phyloP scores from a whole-genome alignment of 129 eudicot species.

The Helichrysum umbraculigerum region DNA sequence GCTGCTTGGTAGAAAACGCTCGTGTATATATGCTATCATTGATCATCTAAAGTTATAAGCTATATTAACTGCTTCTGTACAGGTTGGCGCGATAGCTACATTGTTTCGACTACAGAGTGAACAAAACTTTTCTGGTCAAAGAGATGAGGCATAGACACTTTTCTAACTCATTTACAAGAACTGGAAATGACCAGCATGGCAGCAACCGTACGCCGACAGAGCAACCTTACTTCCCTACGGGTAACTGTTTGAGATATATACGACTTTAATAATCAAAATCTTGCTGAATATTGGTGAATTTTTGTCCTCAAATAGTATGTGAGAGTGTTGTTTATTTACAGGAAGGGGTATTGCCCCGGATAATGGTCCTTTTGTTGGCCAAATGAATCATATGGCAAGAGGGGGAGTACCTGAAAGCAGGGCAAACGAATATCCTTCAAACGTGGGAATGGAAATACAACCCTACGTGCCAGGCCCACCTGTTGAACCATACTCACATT shows the following conservation, averaged over 20 bases:
- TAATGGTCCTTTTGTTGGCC: conserved; percentile 37
- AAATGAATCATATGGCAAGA: conserved; percentile 34
- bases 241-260: conserved; percentile 27
- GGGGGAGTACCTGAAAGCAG: conserved; percentile 36
- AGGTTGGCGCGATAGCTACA: conserved; percentile 26
- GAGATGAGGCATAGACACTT: conserved; percentile 50
- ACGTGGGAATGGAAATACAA: conserved; percentile 38
- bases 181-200: conserved; percentile 35
- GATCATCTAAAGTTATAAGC: conserved; percentile 15
- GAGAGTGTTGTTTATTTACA: conserved; percentile 19
- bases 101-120: conserved; percentile 7
- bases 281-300: not conserved
- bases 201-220: conserved; percentile 34
- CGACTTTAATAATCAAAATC: not conserved
- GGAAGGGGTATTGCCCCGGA: conserved; percentile 40
- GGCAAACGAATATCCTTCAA: conserved; percentile 37
- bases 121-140: conserved; percentile 14
- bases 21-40: conserved; percentile 1
- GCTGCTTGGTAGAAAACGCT: conserved; percentile 18
- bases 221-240: conserved; percentile 43
- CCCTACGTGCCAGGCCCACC: conserved; percentile 30
- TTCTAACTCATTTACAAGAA: conserved; percentile 37
- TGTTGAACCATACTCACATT: conserved; percentile 31
- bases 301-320: not conserved
- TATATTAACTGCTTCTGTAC: conserved; percentile 26